Evolutionary conservation across 2,329 filamentous ascomycete genomes (phyloP).

Genomic region (Westerdykella sp.): DNA sequence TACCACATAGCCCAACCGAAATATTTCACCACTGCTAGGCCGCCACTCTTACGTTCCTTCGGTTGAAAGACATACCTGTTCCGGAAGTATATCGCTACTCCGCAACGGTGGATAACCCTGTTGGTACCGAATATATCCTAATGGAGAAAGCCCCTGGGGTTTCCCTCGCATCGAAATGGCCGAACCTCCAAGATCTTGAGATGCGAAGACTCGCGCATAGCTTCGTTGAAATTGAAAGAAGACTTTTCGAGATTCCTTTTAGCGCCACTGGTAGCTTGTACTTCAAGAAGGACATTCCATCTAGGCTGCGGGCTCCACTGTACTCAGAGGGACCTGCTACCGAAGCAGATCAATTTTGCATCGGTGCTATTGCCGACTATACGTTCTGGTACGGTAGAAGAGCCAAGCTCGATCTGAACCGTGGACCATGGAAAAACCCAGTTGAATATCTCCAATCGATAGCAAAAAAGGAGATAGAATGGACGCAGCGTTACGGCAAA

Average conservation of each 20-base stretch:
- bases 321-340: constrained; percentile 4
- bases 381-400: constrained; percentile 23
- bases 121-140: constrained; percentile 34
- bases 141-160: constrained; percentile 28
- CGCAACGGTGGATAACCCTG: constrained; percentile 23
- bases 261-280: constrained; percentile 28
- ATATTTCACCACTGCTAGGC: constrained; percentile 23
- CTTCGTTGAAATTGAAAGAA: constrained; percentile 20
- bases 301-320: constrained; percentile 6
- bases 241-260: constrained; percentile 14
- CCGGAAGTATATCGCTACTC: constrained; percentile 31
- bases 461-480: constrained; percentile 9
- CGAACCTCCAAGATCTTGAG: constrained; percentile 9
- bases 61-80: constrained; percentile 24
- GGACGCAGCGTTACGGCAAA: constrained; percentile 9
- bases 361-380: constrained; percentile 21
- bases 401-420: constrained; percentile 12
- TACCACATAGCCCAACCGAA: constrained; percentile 10
- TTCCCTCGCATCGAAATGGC: constrained; percentile 23
- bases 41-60: constrained; percentile 28
- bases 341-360: constrained; percentile 11
- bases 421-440: constrained; percentile 22
- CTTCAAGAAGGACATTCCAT: constrained; percentile 16
- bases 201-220: constrained; percentile 11
- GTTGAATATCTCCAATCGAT: constrained; percentile 11